phyloP scores from a whole-genome alignment of 257 asterid genomes.

The Gentiana dahurica region DNA sequence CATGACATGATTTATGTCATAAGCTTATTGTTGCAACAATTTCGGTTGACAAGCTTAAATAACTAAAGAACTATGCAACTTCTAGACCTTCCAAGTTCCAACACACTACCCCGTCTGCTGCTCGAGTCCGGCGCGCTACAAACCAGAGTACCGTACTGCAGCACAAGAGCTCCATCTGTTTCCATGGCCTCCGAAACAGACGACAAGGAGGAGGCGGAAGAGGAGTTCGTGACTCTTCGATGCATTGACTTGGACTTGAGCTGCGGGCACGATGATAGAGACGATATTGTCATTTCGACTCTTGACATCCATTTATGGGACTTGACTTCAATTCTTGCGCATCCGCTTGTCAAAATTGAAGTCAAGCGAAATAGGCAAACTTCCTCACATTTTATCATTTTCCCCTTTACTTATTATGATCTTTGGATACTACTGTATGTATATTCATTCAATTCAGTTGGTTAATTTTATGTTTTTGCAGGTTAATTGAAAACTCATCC shows the following conservation, averaged over 20 bases:
- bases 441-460: neutral
- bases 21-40: too few relatives aligned
- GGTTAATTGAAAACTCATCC: constrained; percentile 56
- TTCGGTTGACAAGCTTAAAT: too few relatives aligned
- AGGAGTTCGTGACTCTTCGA: constrained; percentile 26
- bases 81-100: too few relatives aligned
- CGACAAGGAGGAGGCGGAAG: constrained; percentile 10
- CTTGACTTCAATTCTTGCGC: constrained; percentile 36
- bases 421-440: neutral
- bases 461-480: constrained; percentile 11
- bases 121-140: too few relatives aligned
- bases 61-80: too few relatives aligned
- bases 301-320: constrained; percentile 46
- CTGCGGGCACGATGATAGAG: constrained; percentile 6
- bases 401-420: neutral
- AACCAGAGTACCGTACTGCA: too few relatives aligned
- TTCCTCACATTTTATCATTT: neutral
- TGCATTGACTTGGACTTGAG: constrained; percentile 30
- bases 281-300: constrained; percentile 39
- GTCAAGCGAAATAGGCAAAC: constrained; percentile 42
- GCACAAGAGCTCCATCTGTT: too few relatives aligned
- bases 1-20: too few relatives aligned
- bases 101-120: too few relatives aligned
- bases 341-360: constrained; percentile 31
- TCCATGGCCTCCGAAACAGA: constrained; percentile 30